A percentile compares a stretch with the other conserved stretches of the same genome.
phyloP scores from a whole-genome alignment of 176 grass and related monocot species.

The Lolium multiflorum region DNA sequence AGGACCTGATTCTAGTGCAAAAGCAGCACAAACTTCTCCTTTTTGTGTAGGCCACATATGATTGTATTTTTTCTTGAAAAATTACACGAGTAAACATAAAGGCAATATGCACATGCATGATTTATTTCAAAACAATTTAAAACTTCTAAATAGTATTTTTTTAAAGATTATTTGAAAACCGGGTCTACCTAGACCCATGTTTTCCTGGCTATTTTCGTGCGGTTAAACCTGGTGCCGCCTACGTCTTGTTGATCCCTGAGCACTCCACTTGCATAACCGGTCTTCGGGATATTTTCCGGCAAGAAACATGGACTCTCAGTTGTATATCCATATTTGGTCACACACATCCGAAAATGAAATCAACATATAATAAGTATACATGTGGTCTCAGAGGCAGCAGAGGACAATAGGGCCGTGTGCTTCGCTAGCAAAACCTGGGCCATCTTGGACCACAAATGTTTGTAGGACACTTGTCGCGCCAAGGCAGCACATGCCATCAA shows the following conservation, averaged over 20 bases:
- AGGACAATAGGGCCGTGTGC: conserved; percentile 18
- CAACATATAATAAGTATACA: neutral
- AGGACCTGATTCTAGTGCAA: too few relatives aligned
- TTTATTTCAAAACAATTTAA: too few relatives aligned
- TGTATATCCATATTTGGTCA: conserved; percentile 5
- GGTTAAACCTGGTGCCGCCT: too few relatives aligned
- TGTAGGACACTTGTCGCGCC: neutral
- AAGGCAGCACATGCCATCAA: neutral
- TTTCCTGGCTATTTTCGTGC: too few relatives aligned
- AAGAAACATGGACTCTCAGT: neutral
- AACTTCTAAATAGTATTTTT: too few relatives aligned
- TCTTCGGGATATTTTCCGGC: neutral
- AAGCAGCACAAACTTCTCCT: too few relatives aligned
- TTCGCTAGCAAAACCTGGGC: conserved; percentile 40
- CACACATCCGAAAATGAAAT: neutral
- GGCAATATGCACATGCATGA: too few relatives aligned
- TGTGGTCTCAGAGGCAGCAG: conserved; percentile 14
- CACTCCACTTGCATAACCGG: neutral
- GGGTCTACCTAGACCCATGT: too few relatives aligned
- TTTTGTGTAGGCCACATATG: too few relatives aligned
- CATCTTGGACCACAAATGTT: conserved; percentile 38
- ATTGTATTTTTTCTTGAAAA: too few relatives aligned
- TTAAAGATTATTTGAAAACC: too few relatives aligned
- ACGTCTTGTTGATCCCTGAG: neutral
- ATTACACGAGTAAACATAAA: too few relatives aligned